Percentiles rank a stretch among this genome's conserved stretches.
These are phyloP conservation scores for Glaciozyma martinii DNA, from an alignment of 768 basidiomycete species.

Conservation along the genomic window DNA sequence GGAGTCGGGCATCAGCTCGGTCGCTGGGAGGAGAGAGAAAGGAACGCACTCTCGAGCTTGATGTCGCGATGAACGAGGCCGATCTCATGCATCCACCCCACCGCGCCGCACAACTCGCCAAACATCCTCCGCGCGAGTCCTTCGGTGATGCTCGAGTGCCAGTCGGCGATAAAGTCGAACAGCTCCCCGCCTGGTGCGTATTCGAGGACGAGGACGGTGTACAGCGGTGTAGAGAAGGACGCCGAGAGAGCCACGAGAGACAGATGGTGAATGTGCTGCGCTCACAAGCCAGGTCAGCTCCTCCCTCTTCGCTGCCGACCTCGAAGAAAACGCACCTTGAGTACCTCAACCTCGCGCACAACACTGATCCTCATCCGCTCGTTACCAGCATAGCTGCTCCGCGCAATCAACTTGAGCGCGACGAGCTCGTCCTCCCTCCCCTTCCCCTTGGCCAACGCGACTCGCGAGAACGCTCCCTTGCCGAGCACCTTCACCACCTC, in stretches of 20 bases:
- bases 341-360: slow-evolving; percentile 70
- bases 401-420: slow-evolving; percentile 52
- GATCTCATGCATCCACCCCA: slow-evolving; percentile 79
- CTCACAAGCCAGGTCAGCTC: not conserved
- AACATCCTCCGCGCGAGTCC: slow-evolving; percentile 58
- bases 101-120: slow-evolving; percentile 64
- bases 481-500: slow-evolving; percentile 51
- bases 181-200: slow-evolving; percentile 71
- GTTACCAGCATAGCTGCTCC: slow-evolving; percentile 47
- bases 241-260: slow-evolving; percentile 64
- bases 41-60: slow-evolving; percentile 55
- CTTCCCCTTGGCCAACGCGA: slow-evolving; percentile 45
- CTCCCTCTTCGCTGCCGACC: slow-evolving; percentile 9
- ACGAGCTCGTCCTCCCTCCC: slow-evolving; percentile 38
- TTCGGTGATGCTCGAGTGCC: slow-evolving; percentile 32
- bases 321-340: slow-evolving; percentile 51
- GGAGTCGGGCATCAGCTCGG: not conserved
- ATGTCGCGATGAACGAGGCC: slow-evolving; percentile 82
- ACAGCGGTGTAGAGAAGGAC: slow-evolving; percentile 59
- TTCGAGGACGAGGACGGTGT: slow-evolving; percentile 72
- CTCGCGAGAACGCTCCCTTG: slow-evolving; percentile 63
- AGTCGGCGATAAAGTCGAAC: slow-evolving; percentile 45
- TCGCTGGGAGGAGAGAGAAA: not conserved
- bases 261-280: slow-evolving; percentile 70
- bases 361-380: slow-evolving; percentile 69